A percentile compares a stretch with the other conserved stretches of the same genome.
Evolutionary conservation across 139 green algal genomes (phyloP).

Genomic region (Tetradesmus lagerheimii): DNA sequence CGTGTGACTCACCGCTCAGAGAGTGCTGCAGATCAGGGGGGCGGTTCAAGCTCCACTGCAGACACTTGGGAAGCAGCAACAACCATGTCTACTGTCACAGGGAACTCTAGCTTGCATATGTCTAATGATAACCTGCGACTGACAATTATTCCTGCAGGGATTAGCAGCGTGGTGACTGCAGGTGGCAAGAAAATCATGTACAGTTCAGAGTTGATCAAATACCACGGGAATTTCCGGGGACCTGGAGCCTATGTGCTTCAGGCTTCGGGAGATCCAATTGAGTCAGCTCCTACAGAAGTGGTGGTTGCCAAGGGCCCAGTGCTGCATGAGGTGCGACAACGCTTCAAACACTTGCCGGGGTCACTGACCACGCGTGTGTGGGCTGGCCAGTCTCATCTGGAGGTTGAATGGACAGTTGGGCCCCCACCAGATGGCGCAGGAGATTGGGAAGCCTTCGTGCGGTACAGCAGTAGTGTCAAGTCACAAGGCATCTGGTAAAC

Average conservation of each 20-base stretch:
- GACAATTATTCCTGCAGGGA: not conserved
- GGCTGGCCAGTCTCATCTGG: not conserved
- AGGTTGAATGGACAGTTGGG: not conserved
- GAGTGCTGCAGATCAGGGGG: too few relatives aligned
- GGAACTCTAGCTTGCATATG: not conserved
- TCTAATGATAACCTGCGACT: not conserved
- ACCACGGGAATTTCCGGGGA: not conserved
- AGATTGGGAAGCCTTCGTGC: conserved; percentile 8
- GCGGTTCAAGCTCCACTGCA: too few relatives aligned
- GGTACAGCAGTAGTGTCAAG: not conserved
- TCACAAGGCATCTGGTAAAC: conserved; percentile 17
- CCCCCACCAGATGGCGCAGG: not conserved
- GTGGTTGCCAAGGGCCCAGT: not conserved
- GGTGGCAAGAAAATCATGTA: not conserved
- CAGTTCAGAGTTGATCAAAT: not conserved
- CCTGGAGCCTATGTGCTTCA: not conserved
- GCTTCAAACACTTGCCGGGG: not conserved
- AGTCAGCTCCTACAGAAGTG: not conserved
- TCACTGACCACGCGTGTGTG: not conserved
- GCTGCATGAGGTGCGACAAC: not conserved
- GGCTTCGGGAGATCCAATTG: too few relatives aligned
- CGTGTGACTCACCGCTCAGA: too few relatives aligned
- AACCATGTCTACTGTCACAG: not conserved
- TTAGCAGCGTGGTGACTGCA: not conserved
- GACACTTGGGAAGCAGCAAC: not conserved